Conservation (phyloP, 306 rosid species). For the Cucumis cinereus region DNA sequence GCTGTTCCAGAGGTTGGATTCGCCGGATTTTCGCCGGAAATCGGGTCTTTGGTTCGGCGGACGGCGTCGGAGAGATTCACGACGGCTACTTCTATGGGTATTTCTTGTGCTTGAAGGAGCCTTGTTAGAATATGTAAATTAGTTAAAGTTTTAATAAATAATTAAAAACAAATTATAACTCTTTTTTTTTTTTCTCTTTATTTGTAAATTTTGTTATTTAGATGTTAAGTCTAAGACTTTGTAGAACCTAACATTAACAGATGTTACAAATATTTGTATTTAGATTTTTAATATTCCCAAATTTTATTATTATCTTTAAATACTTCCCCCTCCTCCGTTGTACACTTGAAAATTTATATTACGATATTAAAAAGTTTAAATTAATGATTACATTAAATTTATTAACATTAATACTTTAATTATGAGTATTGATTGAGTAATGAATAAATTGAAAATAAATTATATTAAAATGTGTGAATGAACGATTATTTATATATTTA, state of each 20-base stretch:
- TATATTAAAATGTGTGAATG: too few species aligned
- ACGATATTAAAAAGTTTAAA: too few species aligned
- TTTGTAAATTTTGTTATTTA: not conserved
- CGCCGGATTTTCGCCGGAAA: constrained; percentile 4
- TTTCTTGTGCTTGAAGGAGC: constrained; percentile 9
- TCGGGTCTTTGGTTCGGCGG: not conserved
- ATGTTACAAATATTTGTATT: not conserved
- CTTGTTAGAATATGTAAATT: not conserved
- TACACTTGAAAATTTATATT: too few species aligned
- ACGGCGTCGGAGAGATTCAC: constrained; percentile 10
- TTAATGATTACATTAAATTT: too few species aligned
- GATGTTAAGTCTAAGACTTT: not conserved
- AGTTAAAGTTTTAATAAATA: not conserved
- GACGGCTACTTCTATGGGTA: not conserved
- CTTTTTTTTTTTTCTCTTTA: not conserved
- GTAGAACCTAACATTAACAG: not conserved
- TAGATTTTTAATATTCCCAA: not conserved
- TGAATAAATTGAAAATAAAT: too few species aligned
- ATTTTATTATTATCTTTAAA: too few species aligned
- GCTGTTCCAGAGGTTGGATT: constrained; percentile 2
- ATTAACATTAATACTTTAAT: too few species aligned
- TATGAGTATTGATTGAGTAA: too few species aligned
- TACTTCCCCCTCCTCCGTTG: too few species aligned
- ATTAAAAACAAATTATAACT: not conserved
- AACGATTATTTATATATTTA: too few species aligned